Conservation (phyloP, 768 basidiomycete species). For the Boletus rubroflammeus region DNA sequence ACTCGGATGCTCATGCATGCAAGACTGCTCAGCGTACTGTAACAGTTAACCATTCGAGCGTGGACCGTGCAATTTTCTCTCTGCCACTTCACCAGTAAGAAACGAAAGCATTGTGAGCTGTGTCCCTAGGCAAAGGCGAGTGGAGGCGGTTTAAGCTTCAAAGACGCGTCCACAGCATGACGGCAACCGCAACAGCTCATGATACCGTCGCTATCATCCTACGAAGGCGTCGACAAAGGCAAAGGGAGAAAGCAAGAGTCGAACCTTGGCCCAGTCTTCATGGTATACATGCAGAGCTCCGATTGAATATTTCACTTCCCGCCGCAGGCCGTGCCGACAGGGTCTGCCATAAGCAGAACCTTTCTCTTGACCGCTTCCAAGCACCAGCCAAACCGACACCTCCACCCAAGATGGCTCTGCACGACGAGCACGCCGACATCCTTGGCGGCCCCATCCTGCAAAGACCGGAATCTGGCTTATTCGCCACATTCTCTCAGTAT, state of each 20-base stretch:
- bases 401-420: conserved; percentile 43
- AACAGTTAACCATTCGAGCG: conserved; percentile 69
- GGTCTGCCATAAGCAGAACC: conserved; percentile 7
- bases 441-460: conserved; percentile 56
- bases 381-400: conserved; percentile 15
- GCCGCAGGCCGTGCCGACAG: conserved; percentile 19
- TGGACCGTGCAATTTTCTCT: conserved; percentile 61
- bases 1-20: conserved; percentile 63
- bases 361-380: conserved; percentile 23
- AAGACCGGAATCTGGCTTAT: conserved; percentile 24
- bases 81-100: conserved; percentile 76
- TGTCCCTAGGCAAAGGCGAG: conserved; percentile 76
- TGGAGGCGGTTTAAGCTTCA: conserved; percentile 36
- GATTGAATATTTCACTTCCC: conserved; percentile 23
- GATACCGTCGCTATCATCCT: conserved; percentile 1
- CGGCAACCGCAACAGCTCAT: background rate
- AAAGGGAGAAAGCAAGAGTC: background rate
- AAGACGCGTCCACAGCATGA: background rate
- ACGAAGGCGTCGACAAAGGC: background rate
- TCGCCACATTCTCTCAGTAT: conserved; percentile 35
- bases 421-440: conserved; percentile 68
- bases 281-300: conserved; percentile 11
- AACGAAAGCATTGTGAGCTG: conserved; percentile 70
- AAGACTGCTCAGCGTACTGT: conserved; percentile 27
- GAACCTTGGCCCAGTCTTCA: background rate